Percentiles rank a stretch among this genome's conserved stretches.
These are phyloP conservation scores for Phyllosticta paracitricarpa DNA, from an alignment of 2,329 filamentous ascomycete genomes.

Conservation along the genomic window DNA sequence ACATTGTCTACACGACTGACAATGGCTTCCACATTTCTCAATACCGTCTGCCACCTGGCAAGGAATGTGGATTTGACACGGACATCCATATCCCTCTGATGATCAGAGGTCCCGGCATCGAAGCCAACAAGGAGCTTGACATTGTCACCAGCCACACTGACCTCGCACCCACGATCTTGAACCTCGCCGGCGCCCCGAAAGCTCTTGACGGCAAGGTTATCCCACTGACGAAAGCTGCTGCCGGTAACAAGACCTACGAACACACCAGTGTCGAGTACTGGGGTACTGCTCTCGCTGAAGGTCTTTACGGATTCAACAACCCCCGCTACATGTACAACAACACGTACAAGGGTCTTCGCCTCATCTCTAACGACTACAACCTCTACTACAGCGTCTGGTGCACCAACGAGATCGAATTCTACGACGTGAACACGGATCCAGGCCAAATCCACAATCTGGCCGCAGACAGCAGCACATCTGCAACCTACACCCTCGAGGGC, in stretches of 20 bases:
- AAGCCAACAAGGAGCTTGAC: conserved; percentile 18
- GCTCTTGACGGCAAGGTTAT: conserved; percentile 29
- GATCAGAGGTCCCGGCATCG: conserved; percentile 28
- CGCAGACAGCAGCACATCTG: conserved; percentile 24
- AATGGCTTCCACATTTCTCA: conserved; percentile 33
- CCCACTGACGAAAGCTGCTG: conserved; percentile 18
- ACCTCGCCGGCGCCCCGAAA: conserved; percentile 18
- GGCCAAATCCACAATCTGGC: conserved; percentile 18
- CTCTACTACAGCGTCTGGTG: conserved; percentile 62
- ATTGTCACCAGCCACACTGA: conserved; percentile 31
- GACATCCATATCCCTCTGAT: conserved; percentile 32
- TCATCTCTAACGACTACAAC: conserved; percentile 46
- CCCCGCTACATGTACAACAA: conserved; percentile 32
- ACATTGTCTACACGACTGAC: conserved; percentile 30
- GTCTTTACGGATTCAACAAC: conserved; percentile 1
- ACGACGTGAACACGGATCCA: conserved; percentile 40
- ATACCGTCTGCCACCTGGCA: conserved; percentile 31
- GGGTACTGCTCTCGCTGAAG: conserved; percentile 17
- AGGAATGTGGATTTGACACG: conserved; percentile 25
- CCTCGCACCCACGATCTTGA: conserved; percentile 29
- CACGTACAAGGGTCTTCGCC: conserved; percentile 52
- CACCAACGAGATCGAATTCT: conserved; percentile 56
- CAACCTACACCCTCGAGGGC: conserved; percentile 4
- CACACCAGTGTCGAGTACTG: conserved; percentile 34
- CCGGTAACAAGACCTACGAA: conserved; percentile 16